These are phyloP conservation scores for Solanum appendiculatum DNA, from an alignment of 257 asterid species.

Conservation along the genomic window DNA sequence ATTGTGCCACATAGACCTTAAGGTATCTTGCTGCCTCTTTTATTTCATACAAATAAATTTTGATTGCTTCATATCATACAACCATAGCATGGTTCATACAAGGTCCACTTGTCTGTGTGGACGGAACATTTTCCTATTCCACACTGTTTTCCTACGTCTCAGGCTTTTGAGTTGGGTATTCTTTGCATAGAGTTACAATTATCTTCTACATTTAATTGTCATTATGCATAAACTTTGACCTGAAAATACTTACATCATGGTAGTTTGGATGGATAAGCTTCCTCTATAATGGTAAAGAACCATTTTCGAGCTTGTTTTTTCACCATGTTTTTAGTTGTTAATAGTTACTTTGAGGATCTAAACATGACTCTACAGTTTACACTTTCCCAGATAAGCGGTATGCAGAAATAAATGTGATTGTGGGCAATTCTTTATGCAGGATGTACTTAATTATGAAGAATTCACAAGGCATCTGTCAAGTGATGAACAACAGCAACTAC, in stretches of 20 bases:
- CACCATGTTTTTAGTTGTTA: not conserved
- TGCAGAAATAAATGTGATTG: not conserved
- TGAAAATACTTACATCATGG: not conserved
- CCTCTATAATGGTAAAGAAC: not conserved
- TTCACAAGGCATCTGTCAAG: slow-evolving; percentile 36
- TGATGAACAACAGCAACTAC: slow-evolving; percentile 55
- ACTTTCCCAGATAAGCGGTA: not conserved
- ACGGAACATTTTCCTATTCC: not conserved
- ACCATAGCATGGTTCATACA: not conserved
- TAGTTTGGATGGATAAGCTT: not conserved
- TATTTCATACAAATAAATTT: not conserved
- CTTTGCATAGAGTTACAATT: not conserved
- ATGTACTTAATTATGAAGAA: slow-evolving; percentile 41
- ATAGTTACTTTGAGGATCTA: not conserved
- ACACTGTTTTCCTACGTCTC: not conserved
- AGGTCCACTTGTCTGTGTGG: not conserved
- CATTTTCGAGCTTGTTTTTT: not conserved
- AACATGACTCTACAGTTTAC: not conserved
- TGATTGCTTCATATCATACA: not conserved
- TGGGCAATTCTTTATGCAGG: slow-evolving; percentile 29
- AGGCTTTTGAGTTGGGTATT: not conserved
- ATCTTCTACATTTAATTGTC: not conserved
- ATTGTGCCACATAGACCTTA: slow-evolving; percentile 50
- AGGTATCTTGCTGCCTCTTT: slow-evolving; percentile 39
- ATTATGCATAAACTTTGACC: not conserved